Percentiles rank a stretch among this genome's conserved stretches.
Conservation (phyloP, 371 early-diverging fungal species). For the Circinella umbellata region DNA sequence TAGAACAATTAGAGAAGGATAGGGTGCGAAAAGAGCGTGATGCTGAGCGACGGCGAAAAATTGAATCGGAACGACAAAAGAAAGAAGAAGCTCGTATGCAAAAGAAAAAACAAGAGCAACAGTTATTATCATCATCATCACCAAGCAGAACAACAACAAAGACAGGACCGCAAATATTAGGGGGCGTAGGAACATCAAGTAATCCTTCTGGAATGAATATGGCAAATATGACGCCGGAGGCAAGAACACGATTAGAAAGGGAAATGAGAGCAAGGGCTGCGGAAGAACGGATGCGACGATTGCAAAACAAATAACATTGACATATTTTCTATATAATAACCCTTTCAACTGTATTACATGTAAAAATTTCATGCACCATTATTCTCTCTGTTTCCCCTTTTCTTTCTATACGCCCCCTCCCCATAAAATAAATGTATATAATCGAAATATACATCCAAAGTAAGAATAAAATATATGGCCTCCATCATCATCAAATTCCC, state of each 20-base stretch:
- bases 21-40: conserved; percentile 68
- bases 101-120: conserved; percentile 42
- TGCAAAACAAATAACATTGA: conserved; percentile 13
- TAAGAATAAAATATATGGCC: too few species aligned
- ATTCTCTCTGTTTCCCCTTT: too few species aligned
- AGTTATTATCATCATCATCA: conserved; percentile 22
- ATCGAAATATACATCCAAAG: too few species aligned
- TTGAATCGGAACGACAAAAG: conserved; percentile 31
- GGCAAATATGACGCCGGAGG: conserved; percentile 75
- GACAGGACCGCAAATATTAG: conserved; percentile 22
- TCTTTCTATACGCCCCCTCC: too few species aligned
- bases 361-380: too few species aligned
- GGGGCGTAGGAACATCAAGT: conserved; percentile 23
- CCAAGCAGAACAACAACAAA: conserved; percentile 12
- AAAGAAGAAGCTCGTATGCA: conserved; percentile 25
- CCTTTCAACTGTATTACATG: background rate
- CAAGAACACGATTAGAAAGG: conserved; percentile 77
- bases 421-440: too few species aligned
- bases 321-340: background rate
- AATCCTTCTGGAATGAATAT: conserved; percentile 29
- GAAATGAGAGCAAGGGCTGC: conserved; percentile 85
- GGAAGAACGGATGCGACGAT: conserved; percentile 63
- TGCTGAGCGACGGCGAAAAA: conserved; percentile 45
- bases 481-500: too few species aligned
- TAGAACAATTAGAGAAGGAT: conserved; percentile 62